Evolutionary conservation across 2,329 filamentous ascomycete species (phyloP).

Genomic region (Tolypocladium sp.): DNA sequence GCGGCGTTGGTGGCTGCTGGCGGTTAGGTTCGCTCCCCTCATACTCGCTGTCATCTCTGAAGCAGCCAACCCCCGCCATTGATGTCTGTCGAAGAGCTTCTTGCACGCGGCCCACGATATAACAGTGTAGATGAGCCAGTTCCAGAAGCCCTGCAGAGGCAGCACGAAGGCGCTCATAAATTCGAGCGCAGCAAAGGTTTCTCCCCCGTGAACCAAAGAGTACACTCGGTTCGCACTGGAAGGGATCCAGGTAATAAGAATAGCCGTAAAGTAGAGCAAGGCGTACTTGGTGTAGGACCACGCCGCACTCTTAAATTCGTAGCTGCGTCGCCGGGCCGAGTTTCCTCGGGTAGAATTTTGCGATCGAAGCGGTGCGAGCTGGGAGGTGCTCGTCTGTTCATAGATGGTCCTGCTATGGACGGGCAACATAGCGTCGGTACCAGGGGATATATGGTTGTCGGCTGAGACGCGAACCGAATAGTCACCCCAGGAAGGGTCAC

Average conservation of each 20-base stretch:
- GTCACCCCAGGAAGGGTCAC: not conserved
- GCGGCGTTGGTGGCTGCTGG: not conserved
- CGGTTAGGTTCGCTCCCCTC: not conserved
- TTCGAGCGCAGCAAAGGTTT: conserved; percentile 33
- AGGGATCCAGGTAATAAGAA: conserved; percentile 61
- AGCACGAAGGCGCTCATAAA: conserved; percentile 61
- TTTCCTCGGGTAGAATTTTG: not conserved
- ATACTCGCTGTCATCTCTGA: not conserved
- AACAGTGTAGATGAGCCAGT: conserved; percentile 59
- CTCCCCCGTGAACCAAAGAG: conserved; percentile 40
- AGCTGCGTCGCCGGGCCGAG: conserved; percentile 14
- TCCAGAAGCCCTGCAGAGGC: conserved; percentile 72
- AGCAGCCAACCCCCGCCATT: not conserved
- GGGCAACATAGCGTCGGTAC: not conserved
- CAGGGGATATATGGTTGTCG: not conserved
- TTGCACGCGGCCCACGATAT: conserved; percentile 53
- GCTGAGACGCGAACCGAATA: not conserved
- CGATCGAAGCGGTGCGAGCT: not conserved
- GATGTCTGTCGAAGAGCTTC: conserved; percentile 7
- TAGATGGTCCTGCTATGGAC: not conserved
- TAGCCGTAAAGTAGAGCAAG: conserved; percentile 54
- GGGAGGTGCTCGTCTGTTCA: not conserved
- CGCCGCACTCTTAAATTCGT: conserved; percentile 46
- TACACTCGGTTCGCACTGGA: conserved; percentile 65
- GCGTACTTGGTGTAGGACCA: conserved; percentile 58